Evolutionary conservation across 2,329 filamentous ascomycete genomes (phyloP).

Genomic region (Pseudocercospora fuligena): DNA sequence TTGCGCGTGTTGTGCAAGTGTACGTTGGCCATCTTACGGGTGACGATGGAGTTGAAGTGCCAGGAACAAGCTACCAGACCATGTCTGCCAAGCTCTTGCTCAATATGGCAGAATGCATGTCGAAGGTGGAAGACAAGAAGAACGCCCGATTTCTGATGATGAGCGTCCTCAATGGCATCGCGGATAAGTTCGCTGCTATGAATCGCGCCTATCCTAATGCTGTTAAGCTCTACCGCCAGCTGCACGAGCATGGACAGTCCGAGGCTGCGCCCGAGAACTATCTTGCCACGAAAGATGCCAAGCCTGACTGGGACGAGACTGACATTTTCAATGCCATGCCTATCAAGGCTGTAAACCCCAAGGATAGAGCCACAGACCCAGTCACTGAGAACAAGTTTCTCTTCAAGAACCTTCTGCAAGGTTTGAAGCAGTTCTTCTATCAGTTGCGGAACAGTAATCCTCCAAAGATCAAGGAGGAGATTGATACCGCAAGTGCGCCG

Average conservation of each 20-base stretch:
- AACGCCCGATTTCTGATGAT: constrained; percentile 95
- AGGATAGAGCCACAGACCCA: constrained; percentile 86
- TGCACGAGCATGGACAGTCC: constrained; percentile 55
- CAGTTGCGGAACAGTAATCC: constrained; percentile 91
- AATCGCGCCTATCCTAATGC: constrained; percentile 95
- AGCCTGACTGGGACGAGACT: constrained; percentile 95
- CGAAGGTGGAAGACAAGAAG: constrained; percentile 87
- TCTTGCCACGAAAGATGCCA: constrained; percentile 77
- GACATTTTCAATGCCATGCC: constrained; percentile 97
- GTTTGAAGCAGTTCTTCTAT: constrained; percentile 94
- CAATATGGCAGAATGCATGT: constrained; percentile 98
- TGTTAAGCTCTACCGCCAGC: constrained; percentile 84
- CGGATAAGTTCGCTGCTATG: constrained; percentile 98
- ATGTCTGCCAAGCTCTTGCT: constrained; percentile 98
- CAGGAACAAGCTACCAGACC: constrained; percentile 97
- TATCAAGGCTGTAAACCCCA: constrained; percentile 91
- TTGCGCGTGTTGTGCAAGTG: constrained; percentile 92
- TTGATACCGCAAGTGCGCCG: constrained; percentile 79
- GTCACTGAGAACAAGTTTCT: constrained; percentile 97
- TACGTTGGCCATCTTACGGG: constrained; percentile 97
- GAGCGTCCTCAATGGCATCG: constrained; percentile 96
- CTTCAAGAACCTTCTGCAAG: constrained; percentile 95
- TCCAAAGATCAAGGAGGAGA: constrained; percentile 55
- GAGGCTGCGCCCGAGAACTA: constrained; percentile 70
- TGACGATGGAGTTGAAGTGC: constrained; percentile 66